Conservation (phyloP, 78 protist genomes). For the Tieghemostelium lacteum region DNA sequence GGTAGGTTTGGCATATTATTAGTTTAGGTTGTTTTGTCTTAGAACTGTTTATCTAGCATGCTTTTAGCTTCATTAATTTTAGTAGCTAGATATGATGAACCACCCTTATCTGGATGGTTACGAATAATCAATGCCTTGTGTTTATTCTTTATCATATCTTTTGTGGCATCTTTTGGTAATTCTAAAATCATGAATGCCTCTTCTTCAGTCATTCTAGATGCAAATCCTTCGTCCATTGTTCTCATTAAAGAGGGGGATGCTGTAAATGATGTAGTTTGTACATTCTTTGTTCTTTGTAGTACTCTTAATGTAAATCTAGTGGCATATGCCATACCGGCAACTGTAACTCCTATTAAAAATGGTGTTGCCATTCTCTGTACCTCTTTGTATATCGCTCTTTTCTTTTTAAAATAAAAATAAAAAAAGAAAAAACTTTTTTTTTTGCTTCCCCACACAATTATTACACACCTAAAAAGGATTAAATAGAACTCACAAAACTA, state of each 20-base stretch:
- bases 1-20: too few relatives aligned
- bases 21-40: too few relatives aligned
- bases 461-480: too few relatives aligned
- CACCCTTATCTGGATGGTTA: conserved; percentile 81
- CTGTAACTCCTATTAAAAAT: conserved; percentile 44
- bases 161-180: conserved; percentile 5
- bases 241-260: neutral
- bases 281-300: neutral
- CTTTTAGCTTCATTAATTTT: conserved; percentile 76
- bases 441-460: too few relatives aligned
- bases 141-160: conserved; percentile 30
- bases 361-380: conserved; percentile 70
- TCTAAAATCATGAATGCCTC: conserved; percentile 53
- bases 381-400: too few relatives aligned
- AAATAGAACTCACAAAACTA: too few relatives aligned
- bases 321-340: conserved; percentile 66
- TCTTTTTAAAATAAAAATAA: too few relatives aligned
- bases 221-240: conserved; percentile 41
- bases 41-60: too few relatives aligned
- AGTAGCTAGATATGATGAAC: conserved; percentile 71
- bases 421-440: too few relatives aligned
- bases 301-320: conserved; percentile 17
- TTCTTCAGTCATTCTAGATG: conserved; percentile 4
- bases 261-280: neutral
- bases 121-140: conserved; percentile 49